A percentile compares a stretch with the other conserved stretches of the same genome.
Evolutionary conservation across 1,284 basidiomycete genomes (phyloP).

Genomic region (Heterobasidion occidentale): DNA sequence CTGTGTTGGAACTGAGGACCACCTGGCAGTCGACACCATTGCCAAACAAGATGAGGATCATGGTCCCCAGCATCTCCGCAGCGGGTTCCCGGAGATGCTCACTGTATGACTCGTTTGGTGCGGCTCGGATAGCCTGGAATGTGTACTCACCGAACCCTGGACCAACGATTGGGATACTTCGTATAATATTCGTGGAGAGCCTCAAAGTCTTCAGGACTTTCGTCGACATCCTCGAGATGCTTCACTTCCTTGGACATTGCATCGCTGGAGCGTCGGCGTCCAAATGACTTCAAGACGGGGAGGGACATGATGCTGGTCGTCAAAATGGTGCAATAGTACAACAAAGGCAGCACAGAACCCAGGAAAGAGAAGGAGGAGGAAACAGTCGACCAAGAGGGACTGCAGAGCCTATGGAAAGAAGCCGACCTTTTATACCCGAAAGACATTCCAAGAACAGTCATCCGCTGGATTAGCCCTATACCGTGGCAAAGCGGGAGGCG

Average conservation of each 20-base stretch:
- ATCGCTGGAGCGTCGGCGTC: background rate
- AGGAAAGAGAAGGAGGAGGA: background rate
- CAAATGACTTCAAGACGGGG: background rate
- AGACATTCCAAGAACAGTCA: background rate
- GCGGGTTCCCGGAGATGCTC: slow-evolving; percentile 46
- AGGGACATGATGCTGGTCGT: background rate
- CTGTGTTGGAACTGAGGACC: slow-evolving; percentile 41
- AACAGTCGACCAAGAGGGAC: background rate
- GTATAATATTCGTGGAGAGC: slow-evolving; percentile 18
- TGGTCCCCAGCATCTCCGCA: slow-evolving; percentile 65
- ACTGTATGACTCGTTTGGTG: background rate
- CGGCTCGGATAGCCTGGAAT: background rate
- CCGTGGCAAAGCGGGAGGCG: too few species aligned
- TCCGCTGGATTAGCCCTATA: too few species aligned
- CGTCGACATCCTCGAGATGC: background rate
- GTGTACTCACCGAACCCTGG: slow-evolving; percentile 40
- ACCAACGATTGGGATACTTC: slow-evolving; percentile 46
- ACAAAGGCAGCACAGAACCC: background rate
- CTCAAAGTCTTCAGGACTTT: background rate
- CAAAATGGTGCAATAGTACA: background rate
- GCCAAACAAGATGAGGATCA: slow-evolving; percentile 62
- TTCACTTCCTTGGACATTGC: background rate
- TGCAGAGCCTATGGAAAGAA: background rate
- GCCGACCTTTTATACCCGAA: background rate
- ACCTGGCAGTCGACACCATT: slow-evolving; percentile 58